Evolutionary conservation across 164 flowering plant genomes (phyloP).

Genomic region (Litsea cubeba): DNA sequence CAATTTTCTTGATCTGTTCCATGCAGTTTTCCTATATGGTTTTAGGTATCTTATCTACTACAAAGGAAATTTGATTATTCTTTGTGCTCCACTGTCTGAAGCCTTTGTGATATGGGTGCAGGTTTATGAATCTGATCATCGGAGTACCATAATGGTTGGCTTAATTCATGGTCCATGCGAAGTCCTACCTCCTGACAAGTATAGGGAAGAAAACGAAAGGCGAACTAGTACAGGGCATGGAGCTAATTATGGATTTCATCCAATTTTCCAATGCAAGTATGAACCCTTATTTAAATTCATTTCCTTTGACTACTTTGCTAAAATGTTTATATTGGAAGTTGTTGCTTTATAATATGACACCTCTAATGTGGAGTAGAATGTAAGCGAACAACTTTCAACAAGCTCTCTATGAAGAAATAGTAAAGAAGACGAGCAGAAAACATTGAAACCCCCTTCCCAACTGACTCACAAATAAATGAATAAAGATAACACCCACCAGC

Average conservation of each 20-base stretch:
- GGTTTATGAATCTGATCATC: conserved; percentile 67
- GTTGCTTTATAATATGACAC: background rate
- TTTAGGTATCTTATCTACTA: background rate
- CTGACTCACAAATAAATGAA: too few relatives aligned
- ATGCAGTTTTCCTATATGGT: background rate
- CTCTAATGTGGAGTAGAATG: background rate
- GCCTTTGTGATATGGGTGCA: conserved; percentile 18
- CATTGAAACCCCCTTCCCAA: background rate
- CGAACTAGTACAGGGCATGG: conserved; percentile 25
- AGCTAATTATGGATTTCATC: conserved; percentile 24
- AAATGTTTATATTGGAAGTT: background rate
- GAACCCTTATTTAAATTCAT: conserved; percentile 9
- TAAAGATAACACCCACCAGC: too few relatives aligned
- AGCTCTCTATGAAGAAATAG: background rate
- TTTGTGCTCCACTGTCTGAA: background rate
- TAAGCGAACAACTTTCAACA: background rate
- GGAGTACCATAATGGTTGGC: conserved; percentile 38
- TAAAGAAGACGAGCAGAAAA: background rate
- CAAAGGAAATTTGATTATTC: background rate
- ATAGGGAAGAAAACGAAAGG: conserved; percentile 48
- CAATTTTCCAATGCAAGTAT: conserved; percentile 65
- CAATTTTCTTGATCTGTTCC: background rate
- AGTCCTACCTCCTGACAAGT: conserved; percentile 53
- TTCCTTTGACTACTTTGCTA: background rate
- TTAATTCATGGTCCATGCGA: conserved; percentile 60